phyloP scores from a whole-genome alignment of 2,329 filamentous ascomycete genomes.

The Claviceps arundinis region DNA sequence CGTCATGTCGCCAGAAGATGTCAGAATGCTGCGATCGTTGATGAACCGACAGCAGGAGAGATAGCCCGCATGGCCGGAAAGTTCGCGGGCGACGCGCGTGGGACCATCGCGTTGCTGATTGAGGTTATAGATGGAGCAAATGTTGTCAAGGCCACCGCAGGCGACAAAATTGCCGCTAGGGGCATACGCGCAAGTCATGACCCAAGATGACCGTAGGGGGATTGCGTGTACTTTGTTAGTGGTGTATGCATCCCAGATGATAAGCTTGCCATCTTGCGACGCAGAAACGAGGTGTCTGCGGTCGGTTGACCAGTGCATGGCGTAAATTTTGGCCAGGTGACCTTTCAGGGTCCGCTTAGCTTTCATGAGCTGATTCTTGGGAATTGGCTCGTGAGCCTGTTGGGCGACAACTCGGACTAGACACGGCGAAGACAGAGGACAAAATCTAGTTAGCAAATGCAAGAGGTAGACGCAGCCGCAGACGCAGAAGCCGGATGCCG shows the following conservation, averaged over 20 bases:
- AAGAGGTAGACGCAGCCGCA: not conserved
- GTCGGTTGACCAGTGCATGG: slow-evolving; percentile 99
- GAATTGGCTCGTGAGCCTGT: slow-evolving; percentile 82
- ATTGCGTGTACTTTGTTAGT: slow-evolving; percentile 99
- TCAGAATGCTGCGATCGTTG: slow-evolving; percentile 94
- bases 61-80: slow-evolving; percentile 94
- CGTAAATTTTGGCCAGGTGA: slow-evolving; percentile 97
- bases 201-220: slow-evolving; percentile 92
- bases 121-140: slow-evolving; percentile 98
- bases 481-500: too few species aligned
- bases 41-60: slow-evolving; percentile 98
- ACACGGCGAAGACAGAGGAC: slow-evolving; percentile 4
- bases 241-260: slow-evolving; percentile 99
- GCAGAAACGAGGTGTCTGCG: slow-evolving; percentile 92
- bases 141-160: slow-evolving; percentile 97
- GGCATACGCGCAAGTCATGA: slow-evolving; percentile 99
- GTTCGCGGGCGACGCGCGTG: slow-evolving; percentile 84
- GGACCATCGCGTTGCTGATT: slow-evolving; percentile 91
- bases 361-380: slow-evolving; percentile 89
- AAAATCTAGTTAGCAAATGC: slow-evolving; percentile 12
- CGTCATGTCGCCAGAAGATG: slow-evolving; percentile 97
- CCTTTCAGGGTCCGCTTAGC: slow-evolving; percentile 93
- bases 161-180: slow-evolving; percentile 97
- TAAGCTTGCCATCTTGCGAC: slow-evolving; percentile 97
- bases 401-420: slow-evolving; percentile 84